phyloP scores from a whole-genome alignment of 2,329 filamentous ascomycete genomes.

The Colletotrichum godetiae region DNA sequence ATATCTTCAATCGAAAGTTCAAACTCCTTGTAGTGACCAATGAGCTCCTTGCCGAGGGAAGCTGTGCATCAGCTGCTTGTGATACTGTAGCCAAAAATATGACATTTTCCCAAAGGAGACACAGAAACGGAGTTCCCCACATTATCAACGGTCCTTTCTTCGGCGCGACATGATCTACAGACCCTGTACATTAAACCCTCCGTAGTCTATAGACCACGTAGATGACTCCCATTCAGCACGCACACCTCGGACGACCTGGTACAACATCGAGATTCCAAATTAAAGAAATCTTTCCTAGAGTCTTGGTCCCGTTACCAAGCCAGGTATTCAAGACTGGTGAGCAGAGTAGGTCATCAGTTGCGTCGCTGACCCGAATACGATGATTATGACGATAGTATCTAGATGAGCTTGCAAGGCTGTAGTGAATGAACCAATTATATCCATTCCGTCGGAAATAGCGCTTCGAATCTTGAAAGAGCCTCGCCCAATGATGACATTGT shows the following conservation, averaged over 20 bases:
- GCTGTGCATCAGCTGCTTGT: background rate
- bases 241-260: background rate
- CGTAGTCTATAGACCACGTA: background rate
- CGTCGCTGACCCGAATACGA: background rate
- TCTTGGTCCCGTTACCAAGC: background rate
- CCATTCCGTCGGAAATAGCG: background rate
- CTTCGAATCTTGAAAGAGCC: background rate
- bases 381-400: background rate
- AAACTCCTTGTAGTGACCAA: too few species aligned
- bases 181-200: background rate
- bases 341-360: background rate
- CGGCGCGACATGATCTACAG: background rate
- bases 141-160: background rate
- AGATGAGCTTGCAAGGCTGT: too few species aligned
- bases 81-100: background rate
- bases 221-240: background rate
- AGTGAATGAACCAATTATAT: background rate
- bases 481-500: background rate
- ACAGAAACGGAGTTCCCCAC: background rate
- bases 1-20: background rate
- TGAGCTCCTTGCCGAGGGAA: background rate
- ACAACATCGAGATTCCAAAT: background rate
- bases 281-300: rapidly evolving
- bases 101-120: background rate
- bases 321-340: background rate